phyloP scores from a whole-genome alignment of 2,329 filamentous ascomycete genomes.

The Pseudocercospora macadamiae region DNA sequence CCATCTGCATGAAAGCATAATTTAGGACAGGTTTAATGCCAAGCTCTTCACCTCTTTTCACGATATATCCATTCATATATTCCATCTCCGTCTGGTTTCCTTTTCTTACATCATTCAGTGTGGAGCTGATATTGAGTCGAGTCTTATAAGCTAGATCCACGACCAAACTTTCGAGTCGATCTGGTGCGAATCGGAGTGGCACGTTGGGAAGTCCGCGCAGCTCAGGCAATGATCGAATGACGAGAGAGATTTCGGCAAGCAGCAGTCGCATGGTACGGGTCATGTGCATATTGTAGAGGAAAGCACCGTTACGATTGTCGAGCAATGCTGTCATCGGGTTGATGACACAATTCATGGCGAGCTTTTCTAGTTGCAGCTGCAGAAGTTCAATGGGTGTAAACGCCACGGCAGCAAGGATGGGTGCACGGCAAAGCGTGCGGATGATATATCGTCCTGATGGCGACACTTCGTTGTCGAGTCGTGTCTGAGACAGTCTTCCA shows the following conservation, averaged over 20 bases:
- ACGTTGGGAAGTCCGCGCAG: slow-evolving; percentile 64
- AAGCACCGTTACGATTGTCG: slow-evolving; percentile 71
- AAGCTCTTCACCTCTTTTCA: slow-evolving; percentile 70
- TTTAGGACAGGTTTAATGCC: slow-evolving; percentile 75
- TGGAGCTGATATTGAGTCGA: slow-evolving; percentile 63
- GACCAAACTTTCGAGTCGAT: slow-evolving; percentile 65
- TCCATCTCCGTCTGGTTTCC: slow-evolving; percentile 73
- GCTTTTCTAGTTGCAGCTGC: slow-evolving; percentile 73
- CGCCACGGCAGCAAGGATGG: slow-evolving; percentile 63
- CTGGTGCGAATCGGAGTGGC: slow-evolving; percentile 60
- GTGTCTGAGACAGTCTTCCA: slow-evolving; percentile 20
- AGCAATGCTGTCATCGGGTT: slow-evolving; percentile 81
- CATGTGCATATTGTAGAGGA: slow-evolving; percentile 69
- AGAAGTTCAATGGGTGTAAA: slow-evolving; percentile 66
- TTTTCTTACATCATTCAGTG: slow-evolving; percentile 66
- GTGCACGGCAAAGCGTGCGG: slow-evolving; percentile 63
- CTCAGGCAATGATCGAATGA: slow-evolving; percentile 77
- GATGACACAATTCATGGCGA: slow-evolving; percentile 75
- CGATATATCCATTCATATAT: slow-evolving; percentile 86
- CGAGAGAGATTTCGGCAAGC: slow-evolving; percentile 71
- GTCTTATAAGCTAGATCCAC: slow-evolving; percentile 58
- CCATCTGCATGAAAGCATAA: slow-evolving; percentile 70
- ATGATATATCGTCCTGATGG: slow-evolving; percentile 63
- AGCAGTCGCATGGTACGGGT: slow-evolving; percentile 70
- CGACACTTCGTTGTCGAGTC: slow-evolving; percentile 27